Base-by-base conservation (phyloP, 805 yeast genomes). In the Sugiyamaella americana region DNA sequence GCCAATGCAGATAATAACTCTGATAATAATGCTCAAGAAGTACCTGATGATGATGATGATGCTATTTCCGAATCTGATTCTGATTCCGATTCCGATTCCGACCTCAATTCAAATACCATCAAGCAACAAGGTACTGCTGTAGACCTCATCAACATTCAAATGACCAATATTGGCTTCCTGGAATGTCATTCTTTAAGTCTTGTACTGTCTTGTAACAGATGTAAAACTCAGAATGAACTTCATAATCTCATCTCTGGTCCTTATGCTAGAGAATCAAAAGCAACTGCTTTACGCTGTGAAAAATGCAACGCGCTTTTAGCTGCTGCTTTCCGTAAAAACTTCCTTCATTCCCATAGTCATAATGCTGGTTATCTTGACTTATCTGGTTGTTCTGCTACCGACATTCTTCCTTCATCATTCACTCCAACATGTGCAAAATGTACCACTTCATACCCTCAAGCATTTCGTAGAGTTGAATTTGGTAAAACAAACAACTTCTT, bases 361-460 rank as follows among this genome's bases (percentile, higher is more conserved):
- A 56, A 57, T 4, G 59, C 62, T 1, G 73, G 73, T 1, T 66
- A 60, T 37, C 52, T 69, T n/a, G 72, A 69, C 42, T 44, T 67
- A 10, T 51, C 59, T n/a, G 67, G 67, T 11, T 70, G 74, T 41
- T 48, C 53, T 1, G 64, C 67, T 2, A 50, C 55, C 4, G 70
- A 69, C 42, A 32, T 68, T 46, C 50, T 68, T 35, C 68, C 71
- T 5, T 55, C 68, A 23, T 43, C 64, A 6, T 67, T 64, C 49
- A 43, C 52, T n/a, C 66, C 65, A 3, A 58, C 69, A 5, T 69
- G 74, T 48, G 64, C 48, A 11, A 48, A 57, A 26, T 69, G 74
- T 54, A 57, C 62, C 35, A 42, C 53, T 32, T 38, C 57, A 8
- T 40, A 44, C 26, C 44, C 48, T 20, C 54, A 51, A 26, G 66